Conservation (phyloP, 192 early-diverging fungal genomes). For the Phlyctochytrium bullatum region DNA sequence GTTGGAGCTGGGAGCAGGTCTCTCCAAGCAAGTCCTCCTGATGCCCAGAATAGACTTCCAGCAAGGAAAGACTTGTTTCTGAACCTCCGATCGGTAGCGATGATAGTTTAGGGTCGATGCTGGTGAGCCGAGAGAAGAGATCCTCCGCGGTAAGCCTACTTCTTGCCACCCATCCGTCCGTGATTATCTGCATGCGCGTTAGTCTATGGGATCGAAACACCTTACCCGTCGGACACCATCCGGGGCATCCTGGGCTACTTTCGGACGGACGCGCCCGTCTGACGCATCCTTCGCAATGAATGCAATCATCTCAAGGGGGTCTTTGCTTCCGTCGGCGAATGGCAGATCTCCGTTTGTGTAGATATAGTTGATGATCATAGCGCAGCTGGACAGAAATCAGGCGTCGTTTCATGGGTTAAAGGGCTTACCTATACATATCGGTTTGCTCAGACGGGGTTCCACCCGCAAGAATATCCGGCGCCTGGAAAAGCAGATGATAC, state of each 20-base stretch:
- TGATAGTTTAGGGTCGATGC: not conserved
- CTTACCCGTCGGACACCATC: not conserved
- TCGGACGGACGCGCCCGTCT: not conserved
- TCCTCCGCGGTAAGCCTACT: not conserved
- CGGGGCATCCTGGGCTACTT: not conserved
- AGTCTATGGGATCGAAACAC: not conserved
- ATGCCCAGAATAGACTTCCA: not conserved
- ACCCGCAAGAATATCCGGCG: conserved; percentile 10
- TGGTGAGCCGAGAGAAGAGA: not conserved
- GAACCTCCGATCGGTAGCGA: not conserved
- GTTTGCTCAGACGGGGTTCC: not conserved
- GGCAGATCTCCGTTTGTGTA: conserved; percentile 9
- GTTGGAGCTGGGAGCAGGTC: not conserved
- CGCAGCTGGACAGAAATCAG: not conserved
- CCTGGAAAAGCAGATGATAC: conserved; percentile 1
- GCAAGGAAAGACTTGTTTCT: not conserved
- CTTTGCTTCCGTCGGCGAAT: conserved; percentile 5
- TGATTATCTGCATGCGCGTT: not conserved
- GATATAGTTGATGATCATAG: conserved; percentile 16
- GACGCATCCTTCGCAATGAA: not conserved
- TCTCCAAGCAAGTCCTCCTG: not conserved
- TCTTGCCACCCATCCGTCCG: not conserved
- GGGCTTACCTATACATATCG: conserved; percentile 21
- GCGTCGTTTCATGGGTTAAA: not conserved
- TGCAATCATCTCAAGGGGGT: not conserved